A percentile compares a stretch with the other conserved stretches of the same genome.
Conservation (phyloP, 768 basidiomycete species). For the Hygrophorus pudorinus region DNA sequence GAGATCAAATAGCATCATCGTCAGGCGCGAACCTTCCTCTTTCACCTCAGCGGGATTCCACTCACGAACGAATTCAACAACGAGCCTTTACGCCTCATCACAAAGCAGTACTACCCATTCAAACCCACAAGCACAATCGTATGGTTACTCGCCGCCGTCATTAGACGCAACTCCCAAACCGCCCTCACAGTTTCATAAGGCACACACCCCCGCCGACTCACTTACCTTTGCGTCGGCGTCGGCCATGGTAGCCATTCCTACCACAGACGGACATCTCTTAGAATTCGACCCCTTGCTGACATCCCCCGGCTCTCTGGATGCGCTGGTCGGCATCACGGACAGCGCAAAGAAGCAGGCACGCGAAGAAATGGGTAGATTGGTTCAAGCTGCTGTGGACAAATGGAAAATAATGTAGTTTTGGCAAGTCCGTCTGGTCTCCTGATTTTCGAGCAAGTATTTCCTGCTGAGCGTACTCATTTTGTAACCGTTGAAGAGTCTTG, state of each 20-base stretch:
- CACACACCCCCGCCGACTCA: conserved; percentile 19
- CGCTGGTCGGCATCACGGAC: conserved; percentile 67
- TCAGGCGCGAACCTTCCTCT: conserved; percentile 48
- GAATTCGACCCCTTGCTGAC: conserved; percentile 78
- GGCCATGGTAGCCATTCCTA: conserved; percentile 69
- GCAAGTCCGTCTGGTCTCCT: conserved; percentile 2
- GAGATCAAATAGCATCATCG: conserved; percentile 43
- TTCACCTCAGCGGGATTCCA: conserved; percentile 20
- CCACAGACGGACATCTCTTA: conserved; percentile 70
- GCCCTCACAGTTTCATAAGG: conserved; percentile 10
- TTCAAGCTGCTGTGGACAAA: conserved; percentile 65
- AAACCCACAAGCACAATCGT: conserved; percentile 26
- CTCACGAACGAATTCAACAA: conserved; percentile 44
- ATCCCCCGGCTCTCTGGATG: conserved; percentile 62
- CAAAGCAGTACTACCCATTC: conserved; percentile 29
- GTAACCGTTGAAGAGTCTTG: conserved; percentile 4
- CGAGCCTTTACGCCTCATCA: conserved; percentile 31
- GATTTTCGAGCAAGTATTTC: background rate
- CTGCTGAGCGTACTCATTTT: conserved; percentile 4
- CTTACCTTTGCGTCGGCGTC: conserved; percentile 33
- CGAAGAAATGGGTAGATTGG: conserved; percentile 62
- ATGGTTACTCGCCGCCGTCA: conserved; percentile 10
- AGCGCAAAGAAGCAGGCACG: conserved; percentile 78
- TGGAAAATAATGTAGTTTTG: conserved; percentile 48
- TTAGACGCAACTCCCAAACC: conserved; percentile 7